Conservation (phyloP, 2,329 filamentous ascomycete species). For the Fusarium algeriense region DNA sequence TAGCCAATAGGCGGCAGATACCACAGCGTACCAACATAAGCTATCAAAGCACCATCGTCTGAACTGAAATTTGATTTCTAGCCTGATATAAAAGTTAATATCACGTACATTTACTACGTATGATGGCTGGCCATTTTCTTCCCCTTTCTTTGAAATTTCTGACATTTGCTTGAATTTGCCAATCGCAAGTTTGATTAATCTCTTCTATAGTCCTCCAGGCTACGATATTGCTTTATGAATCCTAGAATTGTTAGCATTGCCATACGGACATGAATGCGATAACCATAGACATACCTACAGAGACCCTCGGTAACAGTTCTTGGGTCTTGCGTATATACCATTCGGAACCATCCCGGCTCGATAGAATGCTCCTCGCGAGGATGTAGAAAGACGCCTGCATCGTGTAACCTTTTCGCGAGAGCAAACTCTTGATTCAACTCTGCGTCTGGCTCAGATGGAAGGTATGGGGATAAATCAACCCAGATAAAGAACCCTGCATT, state of each 20-base stretch:
- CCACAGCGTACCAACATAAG: neutral
- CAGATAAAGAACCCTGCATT: conserved; percentile 71
- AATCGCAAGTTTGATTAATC: conserved; percentile 2
- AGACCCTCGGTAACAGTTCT: conserved; percentile 54
- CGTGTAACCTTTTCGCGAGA: conserved; percentile 58
- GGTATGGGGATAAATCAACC: conserved; percentile 61
- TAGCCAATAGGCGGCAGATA: conserved; percentile 22
- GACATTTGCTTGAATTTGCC: neutral
- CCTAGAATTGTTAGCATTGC: conserved; percentile 23
- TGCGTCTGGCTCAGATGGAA: conserved; percentile 49
- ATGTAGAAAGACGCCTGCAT: conserved; percentile 63
- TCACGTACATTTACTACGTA: neutral
- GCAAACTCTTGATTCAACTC: conserved; percentile 57
- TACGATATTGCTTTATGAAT: conserved; percentile 31
- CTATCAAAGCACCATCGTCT: conserved; percentile 11
- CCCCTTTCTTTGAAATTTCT: conserved; percentile 22
- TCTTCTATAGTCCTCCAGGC: neutral
- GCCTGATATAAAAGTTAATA: conserved; percentile 6
- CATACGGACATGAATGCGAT: neutral
- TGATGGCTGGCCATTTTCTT: conserved; percentile 1
- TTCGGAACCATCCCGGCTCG: conserved; percentile 64
- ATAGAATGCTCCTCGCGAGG: conserved; percentile 60
- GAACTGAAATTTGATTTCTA: conserved; percentile 33
- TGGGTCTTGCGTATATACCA: conserved; percentile 63
- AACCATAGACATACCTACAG: conserved; percentile 44